These are phyloP conservation scores for Penicillium soppii DNA, from an alignment of 495 filamentous ascomycete genomes.

Conservation along the genomic window DNA sequence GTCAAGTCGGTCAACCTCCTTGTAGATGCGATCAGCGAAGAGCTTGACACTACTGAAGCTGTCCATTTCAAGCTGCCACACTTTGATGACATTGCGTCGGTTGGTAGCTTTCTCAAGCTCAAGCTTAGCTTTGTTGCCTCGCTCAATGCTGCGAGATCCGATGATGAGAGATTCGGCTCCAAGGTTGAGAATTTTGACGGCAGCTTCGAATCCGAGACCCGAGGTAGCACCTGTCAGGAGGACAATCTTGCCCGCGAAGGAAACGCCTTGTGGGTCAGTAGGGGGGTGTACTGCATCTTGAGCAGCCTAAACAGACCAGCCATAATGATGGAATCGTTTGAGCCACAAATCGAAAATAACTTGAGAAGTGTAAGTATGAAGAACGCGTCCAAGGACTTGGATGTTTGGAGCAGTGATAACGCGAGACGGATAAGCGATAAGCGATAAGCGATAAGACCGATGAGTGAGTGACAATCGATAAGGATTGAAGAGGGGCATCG, in stretches of 20 bases:
- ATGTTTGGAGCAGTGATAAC: too few relatives aligned
- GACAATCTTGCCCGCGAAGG: slow-evolving; percentile 50
- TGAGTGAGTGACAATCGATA: too few relatives aligned
- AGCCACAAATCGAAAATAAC: too few relatives aligned
- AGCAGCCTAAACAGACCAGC: slow-evolving; percentile 38
- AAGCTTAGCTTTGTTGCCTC: slow-evolving; percentile 44
- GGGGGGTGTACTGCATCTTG: slow-evolving; percentile 40
- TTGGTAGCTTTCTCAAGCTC: slow-evolving; percentile 47
- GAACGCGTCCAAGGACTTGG: too few relatives aligned
- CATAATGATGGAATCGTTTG: slow-evolving; percentile 35
- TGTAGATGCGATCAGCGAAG: slow-evolving; percentile 43
- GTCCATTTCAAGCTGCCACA: slow-evolving; percentile 57
- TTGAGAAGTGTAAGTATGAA: too few relatives aligned
- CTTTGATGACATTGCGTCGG: slow-evolving; percentile 40
- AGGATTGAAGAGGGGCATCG: too few relatives aligned
- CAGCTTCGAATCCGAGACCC: slow-evolving; percentile 49
- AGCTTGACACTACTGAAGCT: slow-evolving; percentile 47
- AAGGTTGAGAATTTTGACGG: slow-evolving; percentile 44
- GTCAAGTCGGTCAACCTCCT: slow-evolving; percentile 38
- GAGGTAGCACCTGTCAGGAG: slow-evolving; percentile 58
- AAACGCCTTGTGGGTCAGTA: slow-evolving; percentile 30
- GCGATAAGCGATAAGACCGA: too few relatives aligned
- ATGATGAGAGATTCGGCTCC: slow-evolving; percentile 44
- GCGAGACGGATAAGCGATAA: too few relatives aligned
- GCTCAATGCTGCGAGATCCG: slow-evolving; percentile 39